Evolutionary conservation across 2,329 filamentous ascomycete species (phyloP).

Genomic region (Setomelanomma holmii): DNA sequence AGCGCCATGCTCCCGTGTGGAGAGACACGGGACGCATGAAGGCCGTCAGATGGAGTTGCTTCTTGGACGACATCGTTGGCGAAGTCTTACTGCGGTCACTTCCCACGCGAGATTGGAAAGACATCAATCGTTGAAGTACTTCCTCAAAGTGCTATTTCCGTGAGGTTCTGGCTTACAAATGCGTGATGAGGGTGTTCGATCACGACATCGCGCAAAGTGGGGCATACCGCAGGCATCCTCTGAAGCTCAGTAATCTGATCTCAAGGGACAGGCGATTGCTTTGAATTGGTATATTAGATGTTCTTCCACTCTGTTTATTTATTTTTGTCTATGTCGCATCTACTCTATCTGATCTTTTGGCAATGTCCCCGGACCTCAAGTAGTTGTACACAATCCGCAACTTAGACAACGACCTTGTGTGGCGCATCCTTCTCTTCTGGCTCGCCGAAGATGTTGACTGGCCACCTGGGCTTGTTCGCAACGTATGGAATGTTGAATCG

Average conservation of each 20-base stretch:
- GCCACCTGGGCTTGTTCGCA: constrained; percentile 61
- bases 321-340: not conserved
- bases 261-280: not conserved
- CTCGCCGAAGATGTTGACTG: constrained; percentile 64
- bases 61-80: constrained; percentile 9
- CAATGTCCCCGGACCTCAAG: not conserved
- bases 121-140: not conserved
- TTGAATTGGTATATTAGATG: no score
- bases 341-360: no score
- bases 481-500: constrained; percentile 55
- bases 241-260: not conserved
- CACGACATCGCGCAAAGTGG: not conserved
- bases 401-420: constrained; percentile 53
- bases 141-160: not conserved
- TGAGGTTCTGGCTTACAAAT: not conserved
- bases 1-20: constrained; percentile 65
- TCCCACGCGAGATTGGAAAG: no score
- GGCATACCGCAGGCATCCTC: not conserved
- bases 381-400: not conserved
- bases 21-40: constrained; percentile 66
- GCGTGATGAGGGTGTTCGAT: not conserved
- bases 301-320: no score
- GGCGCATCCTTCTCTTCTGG: constrained; percentile 59
- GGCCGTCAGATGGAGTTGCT: constrained; percentile 57
- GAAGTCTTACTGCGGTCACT: no score